Base-by-base conservation (phyloP, 2,329 filamentous ascomycete species). In the Trichoderma arundinaceum region DNA sequence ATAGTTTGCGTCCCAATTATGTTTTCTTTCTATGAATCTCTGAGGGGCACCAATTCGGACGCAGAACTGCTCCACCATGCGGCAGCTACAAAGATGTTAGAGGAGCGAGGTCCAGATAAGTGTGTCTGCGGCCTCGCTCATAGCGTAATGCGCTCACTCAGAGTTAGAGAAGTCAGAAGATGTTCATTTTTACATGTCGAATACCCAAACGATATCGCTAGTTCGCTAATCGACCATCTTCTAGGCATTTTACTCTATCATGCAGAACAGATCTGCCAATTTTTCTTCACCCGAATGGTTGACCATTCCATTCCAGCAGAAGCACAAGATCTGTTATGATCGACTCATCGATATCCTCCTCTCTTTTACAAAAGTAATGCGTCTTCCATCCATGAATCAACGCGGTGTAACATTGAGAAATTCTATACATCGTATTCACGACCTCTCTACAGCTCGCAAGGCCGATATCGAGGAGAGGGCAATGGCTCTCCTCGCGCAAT, bases 201-300 rank as follows among this genome's bases (percentile, higher is more conserved):
- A 28, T 28, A 28, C 22, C 22, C 22, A 28, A 28, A 28, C 22
- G 22, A 28, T 28, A 28, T 4, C 4, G 4, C 22, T 4, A 28
- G 4, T 35, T 59, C 5, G 19, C 60, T 46, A 54, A 54, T 28
- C 10, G 19, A 1, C 0, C 10, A 17, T 13, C 51, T 2, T 3
- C 17, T 39, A 64, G 61, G 61, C 61, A 15, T 56, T 64, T 10
- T 49, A 64, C 33, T 57, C 61, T n/a, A 64, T 64, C 19, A 56
- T 64, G 61, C 52, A 57, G 15, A 64, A 64, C 32, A 32, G 61
- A 64, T 13, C 41, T 38, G 61, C 61, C 33, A 57, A 9, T 0
- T 64, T 64, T 39, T 49, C 33, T 22, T 64, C 61, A 1, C 61
- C 61, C 7, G 61, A 64, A 17, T 64, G 61, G 61, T 43, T 64